These are phyloP conservation scores for Globisporangium echinulatum DNA, from an alignment of 352 stramenopile species.

Conservation along the genomic window DNA sequence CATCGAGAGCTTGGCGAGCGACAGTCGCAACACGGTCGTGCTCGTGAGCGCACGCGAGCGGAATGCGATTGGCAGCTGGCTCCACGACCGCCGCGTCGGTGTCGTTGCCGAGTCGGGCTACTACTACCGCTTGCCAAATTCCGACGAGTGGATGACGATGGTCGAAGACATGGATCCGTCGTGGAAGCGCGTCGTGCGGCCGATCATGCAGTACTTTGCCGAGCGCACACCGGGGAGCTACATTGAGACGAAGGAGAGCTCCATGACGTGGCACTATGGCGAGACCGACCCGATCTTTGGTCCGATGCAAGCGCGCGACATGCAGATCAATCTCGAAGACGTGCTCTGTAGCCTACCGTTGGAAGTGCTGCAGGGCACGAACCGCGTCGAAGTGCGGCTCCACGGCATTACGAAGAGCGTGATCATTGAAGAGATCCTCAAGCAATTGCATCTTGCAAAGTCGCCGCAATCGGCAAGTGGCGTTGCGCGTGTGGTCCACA, in stretches of 20 bases:
- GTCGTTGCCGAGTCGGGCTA: conserved; percentile 69
- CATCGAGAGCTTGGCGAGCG: conserved; percentile 21
- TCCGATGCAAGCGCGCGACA: conserved; percentile 87
- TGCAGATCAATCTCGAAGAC: conserved; percentile 86
- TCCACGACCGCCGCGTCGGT: conserved; percentile 65
- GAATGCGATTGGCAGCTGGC: conserved; percentile 84
- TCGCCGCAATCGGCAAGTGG: conserved; percentile 39
- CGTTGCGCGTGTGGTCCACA: too few relatives aligned
- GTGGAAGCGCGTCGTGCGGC: conserved; percentile 77
- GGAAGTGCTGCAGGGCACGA: conserved; percentile 82
- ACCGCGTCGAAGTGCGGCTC: conserved; percentile 73
- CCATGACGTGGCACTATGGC: conserved; percentile 87
- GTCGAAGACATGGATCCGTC: conserved; percentile 72
- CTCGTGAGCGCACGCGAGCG: conserved; percentile 69
- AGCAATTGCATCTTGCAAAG: conserved; percentile 19
- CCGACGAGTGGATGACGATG: conserved; percentile 72
- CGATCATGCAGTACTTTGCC: conserved; percentile 78
- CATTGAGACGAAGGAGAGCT: conserved; percentile 82
- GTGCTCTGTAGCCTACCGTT: conserved; percentile 76
- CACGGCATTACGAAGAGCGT: conserved; percentile 71
- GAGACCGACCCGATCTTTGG: conserved; percentile 86
- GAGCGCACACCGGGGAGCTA: conserved; percentile 78
- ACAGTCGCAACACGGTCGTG: conserved; percentile 68
- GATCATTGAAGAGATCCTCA: conserved; percentile 70
- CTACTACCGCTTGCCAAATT: conserved; percentile 17